A percentile compares a stretch with the other conserved stretches of the same genome.
Conservation (phyloP, 106 monocot genomes). For the Xerophyta viscosa region DNA sequence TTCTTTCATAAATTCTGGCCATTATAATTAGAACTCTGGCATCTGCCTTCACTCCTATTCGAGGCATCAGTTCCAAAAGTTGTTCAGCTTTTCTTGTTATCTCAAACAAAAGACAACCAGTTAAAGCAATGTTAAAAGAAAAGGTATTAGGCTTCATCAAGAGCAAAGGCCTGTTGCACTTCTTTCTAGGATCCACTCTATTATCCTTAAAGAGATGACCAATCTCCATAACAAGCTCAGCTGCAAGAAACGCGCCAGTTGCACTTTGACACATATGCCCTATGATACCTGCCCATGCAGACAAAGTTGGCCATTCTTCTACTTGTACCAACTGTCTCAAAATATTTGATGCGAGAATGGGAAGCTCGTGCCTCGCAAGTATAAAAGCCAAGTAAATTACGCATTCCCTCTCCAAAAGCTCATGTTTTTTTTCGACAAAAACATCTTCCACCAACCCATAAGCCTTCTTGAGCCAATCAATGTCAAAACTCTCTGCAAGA, state of each 20-base stretch:
- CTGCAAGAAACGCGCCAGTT: conserved; percentile 61
- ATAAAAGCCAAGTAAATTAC: conserved; percentile 66
- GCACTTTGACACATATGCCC: conserved; percentile 61
- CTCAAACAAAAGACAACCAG: conserved; percentile 55
- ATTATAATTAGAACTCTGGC: conserved; percentile 52
- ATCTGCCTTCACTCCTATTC: conserved; percentile 59
- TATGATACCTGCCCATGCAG: conserved; percentile 56
- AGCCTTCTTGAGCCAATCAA: conserved; percentile 54
- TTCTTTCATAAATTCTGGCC: conserved; percentile 81
- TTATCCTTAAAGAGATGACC: conserved; percentile 72
- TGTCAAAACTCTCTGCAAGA: conserved; percentile 63
- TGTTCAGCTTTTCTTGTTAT: conserved; percentile 66
- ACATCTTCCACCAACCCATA: conserved; percentile 36
- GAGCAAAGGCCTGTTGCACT: conserved; percentile 56
- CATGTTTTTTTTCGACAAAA: conserved; percentile 35
- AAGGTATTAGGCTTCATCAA: conserved; percentile 64
- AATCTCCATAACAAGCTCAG: conserved; percentile 72
- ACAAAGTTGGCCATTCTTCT: conserved; percentile 53
- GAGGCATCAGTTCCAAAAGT: conserved; percentile 83
- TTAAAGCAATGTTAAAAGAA: conserved; percentile 53
- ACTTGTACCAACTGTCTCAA: conserved; percentile 61
- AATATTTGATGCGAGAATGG: conserved; percentile 53
- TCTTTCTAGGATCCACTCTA: conserved; percentile 70
- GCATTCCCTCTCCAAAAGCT: conserved; percentile 61
- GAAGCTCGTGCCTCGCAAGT: conserved; percentile 46